Conservation (phyloP, 768 basidiomycete species). For the Pisolithus marmoratus region DNA sequence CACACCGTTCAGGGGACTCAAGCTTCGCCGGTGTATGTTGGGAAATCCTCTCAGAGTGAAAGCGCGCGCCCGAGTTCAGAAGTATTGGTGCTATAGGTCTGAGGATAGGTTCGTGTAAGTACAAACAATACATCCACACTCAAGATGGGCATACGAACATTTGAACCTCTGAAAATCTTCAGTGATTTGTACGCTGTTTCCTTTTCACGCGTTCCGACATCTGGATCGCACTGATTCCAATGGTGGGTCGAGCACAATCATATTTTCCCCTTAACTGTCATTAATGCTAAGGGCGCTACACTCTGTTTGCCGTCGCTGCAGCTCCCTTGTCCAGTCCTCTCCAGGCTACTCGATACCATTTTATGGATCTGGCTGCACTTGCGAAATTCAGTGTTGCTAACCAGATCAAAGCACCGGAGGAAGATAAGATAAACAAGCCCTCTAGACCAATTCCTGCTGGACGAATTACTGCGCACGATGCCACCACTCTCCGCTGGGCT, state of each 20-base stretch:
- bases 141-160: too few species aligned
- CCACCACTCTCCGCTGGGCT: slow-evolving; percentile 33
- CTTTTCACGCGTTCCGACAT: slow-evolving; percentile 44
- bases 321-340: slow-evolving; percentile 23
- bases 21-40: too few species aligned
- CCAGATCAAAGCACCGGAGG: slow-evolving; percentile 35
- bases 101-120: too few species aligned
- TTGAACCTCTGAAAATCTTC: slow-evolving; percentile 9
- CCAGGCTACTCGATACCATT: slow-evolving; percentile 21
- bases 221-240: slow-evolving; percentile 41
- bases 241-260: slow-evolving; percentile 27
- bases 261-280: neutral
- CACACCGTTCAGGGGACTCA: too few species aligned
- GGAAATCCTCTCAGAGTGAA: too few species aligned
- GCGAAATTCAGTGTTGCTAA: slow-evolving; percentile 39
- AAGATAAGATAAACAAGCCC: slow-evolving; percentile 41
- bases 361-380: slow-evolving; percentile 44
- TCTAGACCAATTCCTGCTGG: slow-evolving; percentile 41
- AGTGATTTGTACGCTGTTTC: slow-evolving; percentile 27
- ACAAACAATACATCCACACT: too few species aligned
- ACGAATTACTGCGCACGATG: slow-evolving; percentile 32
- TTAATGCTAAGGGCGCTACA: slow-evolving; percentile 15
- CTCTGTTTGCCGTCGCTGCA: slow-evolving; percentile 27
- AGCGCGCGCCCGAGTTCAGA: too few species aligned
- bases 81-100: too few species aligned